A percentile compares a stretch with the other conserved stretches of the same genome.
Conservation (phyloP, 169 alveolate genomes). For the Cystoisospora suis region DNA sequence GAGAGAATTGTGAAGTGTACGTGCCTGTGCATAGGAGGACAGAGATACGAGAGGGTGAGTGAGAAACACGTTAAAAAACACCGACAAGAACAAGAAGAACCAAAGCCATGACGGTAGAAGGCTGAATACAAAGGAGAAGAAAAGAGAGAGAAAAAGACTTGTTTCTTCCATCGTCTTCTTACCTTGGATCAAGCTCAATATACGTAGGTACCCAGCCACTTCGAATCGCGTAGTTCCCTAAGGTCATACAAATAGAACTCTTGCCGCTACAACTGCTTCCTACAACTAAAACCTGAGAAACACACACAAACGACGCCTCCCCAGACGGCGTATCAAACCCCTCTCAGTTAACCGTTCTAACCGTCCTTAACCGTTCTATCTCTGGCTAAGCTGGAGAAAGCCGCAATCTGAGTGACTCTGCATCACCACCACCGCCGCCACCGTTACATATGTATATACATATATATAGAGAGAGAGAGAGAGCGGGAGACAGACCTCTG, state of each 20-base stretch:
- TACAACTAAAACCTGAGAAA: slow-evolving; percentile 76
- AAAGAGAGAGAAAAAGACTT: not conserved
- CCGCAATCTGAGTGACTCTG: too few relatives aligned
- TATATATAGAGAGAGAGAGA: too few relatives aligned
- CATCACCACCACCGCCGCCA: too few relatives aligned
- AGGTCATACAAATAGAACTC: slow-evolving; percentile 80
- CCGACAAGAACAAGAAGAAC: not conserved
- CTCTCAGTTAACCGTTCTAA: too few relatives aligned
- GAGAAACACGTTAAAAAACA: not conserved
- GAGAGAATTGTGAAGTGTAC: not conserved
- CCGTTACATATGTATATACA: too few relatives aligned
- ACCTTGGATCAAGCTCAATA: slow-evolving; percentile 86
- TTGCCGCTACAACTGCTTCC: slow-evolving; percentile 89
- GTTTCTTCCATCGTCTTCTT: not conserved
- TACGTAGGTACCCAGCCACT: slow-evolving; percentile 84
- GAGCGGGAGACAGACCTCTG: too few relatives aligned
- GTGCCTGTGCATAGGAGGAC: not conserved
- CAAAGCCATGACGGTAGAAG: not conserved
- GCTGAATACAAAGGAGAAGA: not conserved
- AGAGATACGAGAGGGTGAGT: not conserved
- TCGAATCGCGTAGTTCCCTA: slow-evolving; percentile 84
- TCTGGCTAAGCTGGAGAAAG: too few relatives aligned
- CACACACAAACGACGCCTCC: slow-evolving; percentile 57
- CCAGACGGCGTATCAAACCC: too few relatives aligned
- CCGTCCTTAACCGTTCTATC: too few relatives aligned